phyloP scores from a whole-genome alignment of 345 rosid genomes.

The Hypericum androsaemum region DNA sequence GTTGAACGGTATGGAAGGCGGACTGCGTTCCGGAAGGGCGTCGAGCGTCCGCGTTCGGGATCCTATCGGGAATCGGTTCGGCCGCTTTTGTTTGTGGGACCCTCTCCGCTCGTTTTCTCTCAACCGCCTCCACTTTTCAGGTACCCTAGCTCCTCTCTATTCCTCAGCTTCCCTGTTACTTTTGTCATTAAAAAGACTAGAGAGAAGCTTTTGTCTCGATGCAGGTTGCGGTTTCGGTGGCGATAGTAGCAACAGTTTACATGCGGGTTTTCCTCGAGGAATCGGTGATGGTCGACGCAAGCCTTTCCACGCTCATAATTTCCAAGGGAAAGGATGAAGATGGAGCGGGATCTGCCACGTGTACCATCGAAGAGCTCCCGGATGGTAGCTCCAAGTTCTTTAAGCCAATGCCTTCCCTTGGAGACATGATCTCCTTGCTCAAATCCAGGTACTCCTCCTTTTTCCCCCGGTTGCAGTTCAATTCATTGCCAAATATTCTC shows the following conservation, averaged over 20 bases:
- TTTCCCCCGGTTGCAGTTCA: background rate
- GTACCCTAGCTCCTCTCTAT: slow-evolving; percentile 19
- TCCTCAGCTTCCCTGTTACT: background rate
- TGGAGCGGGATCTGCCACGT: slow-evolving; percentile 8
- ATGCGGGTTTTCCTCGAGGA: slow-evolving; percentile 68
- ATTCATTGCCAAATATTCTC: background rate
- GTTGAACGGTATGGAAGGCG: slow-evolving; percentile 32
- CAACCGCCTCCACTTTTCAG: slow-evolving; percentile 68
- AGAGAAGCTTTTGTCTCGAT: background rate
- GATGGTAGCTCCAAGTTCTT: slow-evolving; percentile 17
- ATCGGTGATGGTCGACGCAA: slow-evolving; percentile 23
- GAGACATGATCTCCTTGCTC: slow-evolving; percentile 40
- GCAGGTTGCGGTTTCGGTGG: slow-evolving; percentile 48
- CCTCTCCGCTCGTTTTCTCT: slow-evolving; percentile 66
- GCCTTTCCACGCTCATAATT: slow-evolving; percentile 32
- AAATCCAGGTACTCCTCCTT: slow-evolving; percentile 48
- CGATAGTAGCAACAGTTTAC: slow-evolving; percentile 39
- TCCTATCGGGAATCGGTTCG: slow-evolving; percentile 63
- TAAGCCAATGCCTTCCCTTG: slow-evolving; percentile 39
- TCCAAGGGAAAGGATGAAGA: slow-evolving; percentile 21
- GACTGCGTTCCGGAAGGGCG: slow-evolving; percentile 54
- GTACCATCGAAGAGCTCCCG: slow-evolving; percentile 11
- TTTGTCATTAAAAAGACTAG: background rate
- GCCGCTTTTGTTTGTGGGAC: slow-evolving; percentile 73
- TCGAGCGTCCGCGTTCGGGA: slow-evolving; percentile 64